Conservation (phyloP, 768 basidiomycete genomes). For the Russula sp. region DNA sequence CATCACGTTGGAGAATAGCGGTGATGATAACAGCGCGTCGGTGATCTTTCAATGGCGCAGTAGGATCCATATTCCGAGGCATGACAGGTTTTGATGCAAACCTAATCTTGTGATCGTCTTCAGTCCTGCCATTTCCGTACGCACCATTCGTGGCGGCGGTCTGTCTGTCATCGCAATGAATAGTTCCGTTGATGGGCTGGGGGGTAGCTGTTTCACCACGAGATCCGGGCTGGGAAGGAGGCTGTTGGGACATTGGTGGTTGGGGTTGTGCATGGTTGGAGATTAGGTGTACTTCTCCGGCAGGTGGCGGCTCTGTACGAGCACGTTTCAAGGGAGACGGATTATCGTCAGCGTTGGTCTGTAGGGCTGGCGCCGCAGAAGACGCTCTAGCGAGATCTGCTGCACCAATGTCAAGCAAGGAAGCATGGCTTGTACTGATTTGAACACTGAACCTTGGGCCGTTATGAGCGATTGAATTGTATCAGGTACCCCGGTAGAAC, state of each 20-base stretch:
- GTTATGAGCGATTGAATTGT: conserved; percentile 23
- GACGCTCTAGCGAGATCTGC: conserved; percentile 45
- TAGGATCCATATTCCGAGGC: conserved; percentile 47
- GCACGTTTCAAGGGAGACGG: conserved; percentile 69
- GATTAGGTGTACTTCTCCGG: conserved; percentile 10
- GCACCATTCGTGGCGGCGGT: conserved; percentile 40
- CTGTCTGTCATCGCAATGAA: conserved; percentile 32
- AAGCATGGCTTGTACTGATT: conserved; percentile 30
- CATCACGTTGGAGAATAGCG: conserved; percentile 63
- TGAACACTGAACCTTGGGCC: conserved; percentile 17
- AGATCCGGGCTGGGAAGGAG: conserved; percentile 29
- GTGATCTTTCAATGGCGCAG: conserved; percentile 42
- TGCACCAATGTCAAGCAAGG: conserved; percentile 41
- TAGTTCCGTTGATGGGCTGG: conserved; percentile 18
- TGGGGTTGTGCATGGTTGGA: conserved; percentile 4
- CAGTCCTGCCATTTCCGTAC: conserved; percentile 35
- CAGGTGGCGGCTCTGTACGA: conserved; percentile 45
- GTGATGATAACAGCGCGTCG: conserved; percentile 59
- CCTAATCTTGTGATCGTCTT: conserved; percentile 47
- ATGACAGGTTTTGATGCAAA: conserved; percentile 62
- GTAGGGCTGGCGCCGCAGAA: conserved; percentile 39
- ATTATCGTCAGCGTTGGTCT: conserved; percentile 50
- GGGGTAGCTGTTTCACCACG: conserved; percentile 24
- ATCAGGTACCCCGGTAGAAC: conserved; percentile 26
- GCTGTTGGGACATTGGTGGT: conserved; percentile 30